Evolutionary conservation across 352 stramenopile species (phyloP), one percentile per base, ranked within the genome.

Genomic region (Phytopythium vexans): DNA sequence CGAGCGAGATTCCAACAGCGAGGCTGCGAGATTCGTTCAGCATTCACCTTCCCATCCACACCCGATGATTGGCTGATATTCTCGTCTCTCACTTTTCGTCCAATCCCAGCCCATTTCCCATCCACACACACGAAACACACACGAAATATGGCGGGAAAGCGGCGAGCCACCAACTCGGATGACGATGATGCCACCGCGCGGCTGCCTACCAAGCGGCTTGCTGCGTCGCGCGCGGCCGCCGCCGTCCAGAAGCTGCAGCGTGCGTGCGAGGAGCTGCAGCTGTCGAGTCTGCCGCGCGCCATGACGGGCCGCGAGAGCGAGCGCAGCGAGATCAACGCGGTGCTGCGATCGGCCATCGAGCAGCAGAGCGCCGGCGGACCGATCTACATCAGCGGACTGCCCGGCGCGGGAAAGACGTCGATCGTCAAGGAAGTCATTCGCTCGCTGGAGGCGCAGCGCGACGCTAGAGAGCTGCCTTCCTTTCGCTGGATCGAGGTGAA

Each of bases 401-500:
- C 80, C 48, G 80, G 80, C 16, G 75, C 70, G 12, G 80, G 80
- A 36, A 90, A 90, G 60, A 90, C 77, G 8, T 84, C 77, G 31
- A 85, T 81, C 32, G 77, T 90, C 3, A 85, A 84, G 33, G 80
- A 90, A 43, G 74, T 88, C 32, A 70, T 90, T 14, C 72, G 72
- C 15, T 60, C 54, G 33, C 60, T 86, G 3, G 68, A 86, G 56
- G 49, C 41, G 3, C 57, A 83, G 56, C 54, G 69, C 21, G 61
- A 71, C 31, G 52, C 52, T 32, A 53, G 56, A 10, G 47, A 64
- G 8, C 47, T 88, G 33, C 68, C 66, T 32, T 59, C 69, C 15
- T 90, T 90, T 40, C 55, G 60, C 38, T 87, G 71, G 63, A 74
- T 84, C 39, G 80, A 90, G 38, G 72, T 90, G 15, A 90, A 90